Base-by-base conservation (phyloP, 2,329 filamentous ascomycete genomes). In the Neonectria faginata region DNA sequence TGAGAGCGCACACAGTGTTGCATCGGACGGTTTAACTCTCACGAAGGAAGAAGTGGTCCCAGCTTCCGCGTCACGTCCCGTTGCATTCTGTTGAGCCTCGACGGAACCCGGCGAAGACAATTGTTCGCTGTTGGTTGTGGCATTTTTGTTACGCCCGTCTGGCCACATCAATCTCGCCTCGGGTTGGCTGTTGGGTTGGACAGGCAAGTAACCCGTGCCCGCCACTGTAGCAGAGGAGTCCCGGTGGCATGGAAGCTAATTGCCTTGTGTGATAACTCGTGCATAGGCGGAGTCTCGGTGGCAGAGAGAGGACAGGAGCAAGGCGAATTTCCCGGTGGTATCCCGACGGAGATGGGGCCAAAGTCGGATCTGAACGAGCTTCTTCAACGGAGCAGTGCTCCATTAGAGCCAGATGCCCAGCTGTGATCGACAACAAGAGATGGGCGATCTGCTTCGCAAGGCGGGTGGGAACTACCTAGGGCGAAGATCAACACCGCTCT, bases 141-240 rank as follows among this genome's bases (percentile, higher is more conserved):
- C 20, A 16, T 42, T 42, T 48, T 42, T 29, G n/a, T 4, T 25
- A 50, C 31, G 45, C 31, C 55, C 33, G 50, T 61, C 57, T 57
- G 25, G 47, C 53, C 57, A 65, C 53, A 45, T 57, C 52, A 65
- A 61, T 65, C 57, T 65, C 62, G 62, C 29, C 45, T 65, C 33
- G 29, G 39, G n/a, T 42, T 42, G 25, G 54, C 45, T 63, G 50
- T 11, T 57, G 48, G 41, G 22, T 22, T 33, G 29, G 44, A 27
- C 11, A 12, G n/a, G 22, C 42, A 65, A 45, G 39, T 22, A 31
- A 52, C 39, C 50, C 55, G 31, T 59, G 42, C 39, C 39, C 2
- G 45, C 29, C 55, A 58, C 25, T 8, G 62, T 54, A 44, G 51
- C 57, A 61, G 44, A 47, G 27, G 33, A 22, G 53, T 29, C 41